phyloP scores from a whole-genome alignment of 345 rosid species.

The Camelina hispida region DNA sequence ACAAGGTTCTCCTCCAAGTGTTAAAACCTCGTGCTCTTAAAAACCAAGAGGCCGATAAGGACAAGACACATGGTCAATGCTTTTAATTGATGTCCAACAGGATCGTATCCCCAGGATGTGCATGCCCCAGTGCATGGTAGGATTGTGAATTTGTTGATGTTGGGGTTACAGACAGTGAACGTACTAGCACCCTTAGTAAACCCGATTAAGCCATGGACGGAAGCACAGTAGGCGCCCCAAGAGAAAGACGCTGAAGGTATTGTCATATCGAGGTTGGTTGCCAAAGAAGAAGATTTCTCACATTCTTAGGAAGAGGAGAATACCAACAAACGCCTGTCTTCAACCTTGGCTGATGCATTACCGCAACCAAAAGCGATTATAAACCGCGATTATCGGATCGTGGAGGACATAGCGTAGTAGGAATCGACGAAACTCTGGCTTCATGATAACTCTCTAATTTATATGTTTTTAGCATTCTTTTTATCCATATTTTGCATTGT shows the following conservation, averaged over 20 bases:
- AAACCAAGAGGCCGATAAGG: not conserved
- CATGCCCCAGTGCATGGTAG: not conserved
- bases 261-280: not conserved
- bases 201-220: conserved; percentile 2
- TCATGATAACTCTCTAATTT: too few species aligned
- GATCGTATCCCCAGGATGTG: not conserved
- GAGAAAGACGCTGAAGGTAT: not conserved
- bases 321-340: not conserved
- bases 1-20: not conserved
- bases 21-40: not conserved
- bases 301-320: not conserved
- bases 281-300: not conserved
- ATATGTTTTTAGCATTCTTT: too few species aligned
- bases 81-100: not conserved
- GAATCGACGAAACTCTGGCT: not conserved
- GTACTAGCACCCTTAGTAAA: not conserved
- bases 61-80: not conserved
- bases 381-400: not conserved
- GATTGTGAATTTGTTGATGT: not conserved
- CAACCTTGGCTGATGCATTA: not conserved
- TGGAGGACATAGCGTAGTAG: not conserved
- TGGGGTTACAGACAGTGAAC: not conserved
- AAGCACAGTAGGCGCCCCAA: not conserved
- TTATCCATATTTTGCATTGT: too few species aligned
- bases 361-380: not conserved